phyloP scores from a whole-genome alignment of 352 stramenopile species.

The Pythium aristosporum region DNA sequence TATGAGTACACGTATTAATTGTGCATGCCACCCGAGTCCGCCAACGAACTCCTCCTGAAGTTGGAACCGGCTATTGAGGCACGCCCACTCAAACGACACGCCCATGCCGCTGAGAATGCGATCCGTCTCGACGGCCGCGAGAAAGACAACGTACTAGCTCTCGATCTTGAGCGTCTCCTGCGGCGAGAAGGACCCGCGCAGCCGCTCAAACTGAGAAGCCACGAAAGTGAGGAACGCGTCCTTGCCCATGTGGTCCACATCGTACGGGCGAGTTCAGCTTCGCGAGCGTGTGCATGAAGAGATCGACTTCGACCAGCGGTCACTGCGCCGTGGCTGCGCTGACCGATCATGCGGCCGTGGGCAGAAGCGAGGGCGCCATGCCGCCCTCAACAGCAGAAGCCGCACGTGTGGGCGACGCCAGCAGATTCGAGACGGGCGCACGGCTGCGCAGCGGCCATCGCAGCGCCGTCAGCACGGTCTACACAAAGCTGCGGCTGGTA shows the following conservation, averaged over 20 bases:
- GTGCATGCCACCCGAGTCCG: no score
- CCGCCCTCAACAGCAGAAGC: no score
- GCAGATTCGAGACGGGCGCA: constrained; percentile 26
- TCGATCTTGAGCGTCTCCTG: constrained; percentile 46
- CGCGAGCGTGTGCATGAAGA: constrained; percentile 61
- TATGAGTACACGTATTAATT: no score
- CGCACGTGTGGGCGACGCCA: constrained; percentile 24
- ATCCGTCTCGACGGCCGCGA: constrained; percentile 42
- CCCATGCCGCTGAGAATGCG: constrained; percentile 52
- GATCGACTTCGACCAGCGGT: constrained; percentile 54
- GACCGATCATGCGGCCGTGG: constrained; percentile 61
- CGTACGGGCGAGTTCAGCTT: constrained; percentile 41
- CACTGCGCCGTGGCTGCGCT: constrained; percentile 46
- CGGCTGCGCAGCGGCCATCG: constrained; percentile 58
- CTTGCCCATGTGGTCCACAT: constrained; percentile 55
- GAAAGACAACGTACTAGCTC: constrained; percentile 51
- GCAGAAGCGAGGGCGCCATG: constrained; percentile 11
- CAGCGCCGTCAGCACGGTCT: constrained; percentile 40
- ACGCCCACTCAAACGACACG: constrained; percentile 64
- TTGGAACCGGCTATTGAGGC: constrained; percentile 44
- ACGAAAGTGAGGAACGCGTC: constrained; percentile 49
- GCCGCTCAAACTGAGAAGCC: constrained; percentile 33
- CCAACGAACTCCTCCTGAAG: constrained; percentile 62
- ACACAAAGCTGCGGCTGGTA: constrained; percentile 38
- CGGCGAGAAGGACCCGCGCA: constrained; percentile 44